phyloP scores from a whole-genome alignment of 1,284 basidiomycete species.

The Rhodotorula sp. region DNA sequence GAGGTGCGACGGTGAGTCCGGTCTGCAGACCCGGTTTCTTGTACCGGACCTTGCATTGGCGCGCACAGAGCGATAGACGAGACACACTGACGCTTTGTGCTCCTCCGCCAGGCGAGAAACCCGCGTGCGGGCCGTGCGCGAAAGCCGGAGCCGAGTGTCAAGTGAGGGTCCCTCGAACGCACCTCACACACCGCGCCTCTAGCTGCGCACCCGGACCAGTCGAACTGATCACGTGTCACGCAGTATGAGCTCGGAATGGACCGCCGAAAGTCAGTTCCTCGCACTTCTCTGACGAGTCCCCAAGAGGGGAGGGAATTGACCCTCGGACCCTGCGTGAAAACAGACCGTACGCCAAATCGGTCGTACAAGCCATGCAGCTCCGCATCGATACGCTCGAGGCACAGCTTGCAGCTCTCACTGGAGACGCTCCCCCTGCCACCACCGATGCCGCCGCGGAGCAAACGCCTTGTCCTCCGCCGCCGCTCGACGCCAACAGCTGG shows the following conservation, averaged over 20 bases:
- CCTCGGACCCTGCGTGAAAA: neutral
- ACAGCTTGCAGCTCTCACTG: constrained; percentile 21
- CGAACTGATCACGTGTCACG: neutral
- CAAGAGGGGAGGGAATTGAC: neutral
- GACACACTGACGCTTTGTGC: neutral
- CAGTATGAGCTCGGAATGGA: constrained; percentile 28
- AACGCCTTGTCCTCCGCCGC: too few species aligned
- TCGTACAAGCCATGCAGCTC: constrained; percentile 36
- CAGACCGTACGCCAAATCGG: constrained; percentile 37
- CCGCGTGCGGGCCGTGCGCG: constrained; percentile 11
- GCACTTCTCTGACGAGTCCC: neutral
- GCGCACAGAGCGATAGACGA: neutral
- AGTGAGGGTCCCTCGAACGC: constrained; percentile 11
- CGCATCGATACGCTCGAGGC: constrained; percentile 39
- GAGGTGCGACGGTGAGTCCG: constrained; percentile 27
- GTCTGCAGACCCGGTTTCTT: neutral
- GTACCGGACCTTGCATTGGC: neutral
- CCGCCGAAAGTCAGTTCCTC: constrained; percentile 17
- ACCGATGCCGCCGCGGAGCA: too few species aligned
- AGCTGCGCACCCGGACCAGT: too few species aligned
- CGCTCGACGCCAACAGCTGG: too few species aligned
- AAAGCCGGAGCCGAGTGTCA: constrained; percentile 13
- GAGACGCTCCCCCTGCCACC: neutral
- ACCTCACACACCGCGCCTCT: too few species aligned
- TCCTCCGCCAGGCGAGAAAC: constrained; percentile 10